phyloP scores from a whole-genome alignment of 768 basidiomycete genomes.

The Rhodosporidiobolus sp. region DNA sequence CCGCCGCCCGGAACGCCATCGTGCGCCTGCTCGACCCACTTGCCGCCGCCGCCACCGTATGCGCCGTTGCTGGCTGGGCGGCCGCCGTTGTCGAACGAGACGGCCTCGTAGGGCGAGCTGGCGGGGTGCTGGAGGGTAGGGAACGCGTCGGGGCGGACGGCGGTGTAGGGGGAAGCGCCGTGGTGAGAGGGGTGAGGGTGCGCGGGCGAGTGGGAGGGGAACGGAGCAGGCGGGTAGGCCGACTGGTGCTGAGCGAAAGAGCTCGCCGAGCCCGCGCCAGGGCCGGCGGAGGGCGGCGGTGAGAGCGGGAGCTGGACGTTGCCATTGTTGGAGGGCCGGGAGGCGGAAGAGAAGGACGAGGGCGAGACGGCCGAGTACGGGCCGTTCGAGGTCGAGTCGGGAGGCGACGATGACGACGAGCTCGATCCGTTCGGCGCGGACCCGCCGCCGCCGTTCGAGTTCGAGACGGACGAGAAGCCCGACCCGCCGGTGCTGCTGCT shows the following conservation, averaged over 20 bases:
- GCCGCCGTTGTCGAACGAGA: constrained; percentile 37
- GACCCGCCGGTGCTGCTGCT: constrained; percentile 5
- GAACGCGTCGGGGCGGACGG: constrained; percentile 32
- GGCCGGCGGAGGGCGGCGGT: constrained; percentile 26
- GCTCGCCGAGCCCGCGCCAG: background rate
- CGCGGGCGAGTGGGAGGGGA: constrained; percentile 2
- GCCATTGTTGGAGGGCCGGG: background rate
- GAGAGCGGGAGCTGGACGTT: constrained; percentile 27
- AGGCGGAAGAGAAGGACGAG: constrained; percentile 14
- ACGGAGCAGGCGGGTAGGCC: constrained; percentile 14
- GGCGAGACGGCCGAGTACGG: constrained; percentile 30
- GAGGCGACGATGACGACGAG: background rate
- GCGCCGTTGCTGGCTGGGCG: background rate
- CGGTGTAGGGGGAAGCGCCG: constrained; percentile 26
- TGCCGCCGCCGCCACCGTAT: background rate
- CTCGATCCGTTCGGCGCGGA: background rate
- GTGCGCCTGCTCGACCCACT: constrained; percentile 13
- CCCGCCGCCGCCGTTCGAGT: background rate
- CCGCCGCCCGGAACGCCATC: background rate
- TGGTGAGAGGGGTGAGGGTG: too few species aligned
- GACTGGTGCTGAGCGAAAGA: constrained; percentile 16
- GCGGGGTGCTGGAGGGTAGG: constrained; percentile 26
- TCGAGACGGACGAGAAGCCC: background rate
- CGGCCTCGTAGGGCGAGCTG: constrained; percentile 33
- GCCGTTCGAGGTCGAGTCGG: background rate